Percentiles rank a stretch among this genome's conserved stretches.
These are phyloP conservation scores for Hypericum perforatum DNA, from an alignment of 345 rosid genomes.

Conservation along the genomic window DNA sequence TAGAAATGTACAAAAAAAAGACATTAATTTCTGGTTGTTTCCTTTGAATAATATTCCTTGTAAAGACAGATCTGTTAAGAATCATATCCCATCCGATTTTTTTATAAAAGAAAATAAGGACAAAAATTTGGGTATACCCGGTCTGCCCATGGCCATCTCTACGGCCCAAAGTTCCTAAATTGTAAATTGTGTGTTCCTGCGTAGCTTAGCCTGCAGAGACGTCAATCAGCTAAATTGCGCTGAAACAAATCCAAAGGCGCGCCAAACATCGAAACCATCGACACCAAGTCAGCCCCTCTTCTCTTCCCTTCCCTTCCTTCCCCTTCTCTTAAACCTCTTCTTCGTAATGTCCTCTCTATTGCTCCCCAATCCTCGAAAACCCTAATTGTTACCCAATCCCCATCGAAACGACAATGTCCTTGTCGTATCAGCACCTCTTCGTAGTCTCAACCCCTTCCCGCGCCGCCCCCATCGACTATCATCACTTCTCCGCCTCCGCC, in stretches of 20 bases:
- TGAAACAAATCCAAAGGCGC: conserved; percentile 9
- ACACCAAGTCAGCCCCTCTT: conserved; percentile 6
- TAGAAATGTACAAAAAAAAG: too few species aligned
- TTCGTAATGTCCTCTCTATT: conserved; percentile 2
- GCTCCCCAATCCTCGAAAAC: conserved; percentile 8
- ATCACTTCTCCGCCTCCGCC: conserved; percentile 14
- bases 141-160: too few species aligned
- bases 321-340: not conserved
- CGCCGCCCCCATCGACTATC: conserved; percentile 13
- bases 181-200: too few species aligned
- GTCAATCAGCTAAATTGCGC: conserved; percentile 9
- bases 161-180: too few species aligned
- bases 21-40: too few species aligned
- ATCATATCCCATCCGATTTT: too few species aligned
- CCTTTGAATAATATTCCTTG: too few species aligned
- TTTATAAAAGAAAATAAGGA: too few species aligned
- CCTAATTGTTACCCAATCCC: not conserved
- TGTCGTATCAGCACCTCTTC: conserved; percentile 31
- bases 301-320: not conserved
- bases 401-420: conserved; percentile 22
- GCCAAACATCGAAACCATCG: conserved; percentile 22
- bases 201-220: too few species aligned
- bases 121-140: too few species aligned
- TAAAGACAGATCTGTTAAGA: too few species aligned
- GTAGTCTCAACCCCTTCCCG: conserved; percentile 22